Conservation (phyloP, 2,329 filamentous ascomycete genomes). For the Microthyrium microscopicum region DNA sequence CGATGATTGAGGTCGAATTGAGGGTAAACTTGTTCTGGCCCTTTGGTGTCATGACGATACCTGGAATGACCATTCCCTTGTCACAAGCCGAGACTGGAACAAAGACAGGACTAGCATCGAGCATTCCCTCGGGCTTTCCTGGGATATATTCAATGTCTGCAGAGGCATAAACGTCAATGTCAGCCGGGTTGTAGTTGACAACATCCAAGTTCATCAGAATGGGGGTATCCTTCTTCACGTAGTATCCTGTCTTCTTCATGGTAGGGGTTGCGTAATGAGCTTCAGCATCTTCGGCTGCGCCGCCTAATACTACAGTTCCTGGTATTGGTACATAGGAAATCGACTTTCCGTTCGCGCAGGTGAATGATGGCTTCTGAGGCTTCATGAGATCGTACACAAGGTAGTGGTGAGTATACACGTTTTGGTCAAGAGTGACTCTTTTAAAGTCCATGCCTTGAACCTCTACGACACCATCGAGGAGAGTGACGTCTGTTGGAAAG, state of each 20-base stretch:
- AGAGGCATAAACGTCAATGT: constrained; percentile 1
- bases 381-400: constrained; percentile 3
- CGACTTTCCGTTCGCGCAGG: not conserved
- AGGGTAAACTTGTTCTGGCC: not conserved
- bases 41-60: constrained; percentile 1
- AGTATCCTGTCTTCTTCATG: constrained; percentile 5
- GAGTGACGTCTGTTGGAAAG: constrained; percentile 3
- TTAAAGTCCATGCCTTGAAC: constrained; percentile 1
- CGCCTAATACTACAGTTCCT: constrained; percentile 3
- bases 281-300: constrained; percentile 5
- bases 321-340: constrained; percentile 2
- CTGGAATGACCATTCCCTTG: not conserved
- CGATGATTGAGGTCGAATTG: constrained; percentile 1
- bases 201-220: constrained; percentile 2
- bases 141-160: constrained; percentile 5
- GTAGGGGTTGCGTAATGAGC: constrained; percentile 1
- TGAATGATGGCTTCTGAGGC: not conserved
- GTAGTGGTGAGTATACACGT: constrained; percentile 6
- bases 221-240: constrained; percentile 2
- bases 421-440: constrained; percentile 2
- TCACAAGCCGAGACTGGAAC: constrained; percentile 3
- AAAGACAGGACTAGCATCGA: constrained; percentile 5
- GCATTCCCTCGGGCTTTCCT: not conserved
- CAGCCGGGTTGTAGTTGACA: constrained; percentile 5
- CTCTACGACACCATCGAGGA: constrained; percentile 5